Evolutionary conservation across 2,329 filamentous ascomycete genomes (phyloP).

Genomic region (Celoporthe dispersa): DNA sequence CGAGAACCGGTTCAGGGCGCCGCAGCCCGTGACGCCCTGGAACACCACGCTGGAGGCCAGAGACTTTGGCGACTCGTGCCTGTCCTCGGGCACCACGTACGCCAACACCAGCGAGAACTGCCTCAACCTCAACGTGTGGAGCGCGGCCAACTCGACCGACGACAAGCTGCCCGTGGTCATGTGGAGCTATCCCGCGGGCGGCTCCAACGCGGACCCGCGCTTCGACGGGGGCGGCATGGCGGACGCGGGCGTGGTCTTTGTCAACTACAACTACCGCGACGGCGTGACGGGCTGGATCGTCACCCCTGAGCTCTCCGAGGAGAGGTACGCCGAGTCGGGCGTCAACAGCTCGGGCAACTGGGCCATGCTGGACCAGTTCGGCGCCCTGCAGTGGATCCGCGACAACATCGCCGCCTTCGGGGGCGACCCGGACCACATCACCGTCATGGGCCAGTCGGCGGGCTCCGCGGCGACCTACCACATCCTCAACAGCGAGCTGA

Average conservation of each 20-base stretch:
- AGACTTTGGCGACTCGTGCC: slow-evolving; percentile 45
- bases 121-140: slow-evolving; percentile 56
- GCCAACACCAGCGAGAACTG: slow-evolving; percentile 51
- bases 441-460: slow-evolving; percentile 32
- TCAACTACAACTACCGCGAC: slow-evolving; percentile 67
- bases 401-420: slow-evolving; percentile 50
- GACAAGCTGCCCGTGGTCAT: slow-evolving; percentile 53
- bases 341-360: slow-evolving; percentile 48
- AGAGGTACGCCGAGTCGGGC: slow-evolving; percentile 28
- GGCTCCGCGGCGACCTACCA: slow-evolving; percentile 33
- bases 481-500: slow-evolving; percentile 36
- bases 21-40: slow-evolving; percentile 39
- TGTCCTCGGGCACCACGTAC: slow-evolving; percentile 35
- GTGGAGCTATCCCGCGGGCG: slow-evolving; percentile 61
- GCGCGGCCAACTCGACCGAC: slow-evolving; percentile 34
- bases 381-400: slow-evolving; percentile 54
- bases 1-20: slow-evolving; percentile 51
- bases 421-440: slow-evolving; percentile 43
- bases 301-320: slow-evolving; percentile 30
- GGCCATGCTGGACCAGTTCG: slow-evolving; percentile 53
- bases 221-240: slow-evolving; percentile 60
- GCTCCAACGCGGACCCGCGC: slow-evolving; percentile 41
- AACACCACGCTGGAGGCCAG: slow-evolving; percentile 39
- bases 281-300: slow-evolving; percentile 63
- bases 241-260: slow-evolving; percentile 63